Base-by-base conservation (phyloP, 2,329 filamentous ascomycete genomes). In the Neurospora sp. region DNA sequence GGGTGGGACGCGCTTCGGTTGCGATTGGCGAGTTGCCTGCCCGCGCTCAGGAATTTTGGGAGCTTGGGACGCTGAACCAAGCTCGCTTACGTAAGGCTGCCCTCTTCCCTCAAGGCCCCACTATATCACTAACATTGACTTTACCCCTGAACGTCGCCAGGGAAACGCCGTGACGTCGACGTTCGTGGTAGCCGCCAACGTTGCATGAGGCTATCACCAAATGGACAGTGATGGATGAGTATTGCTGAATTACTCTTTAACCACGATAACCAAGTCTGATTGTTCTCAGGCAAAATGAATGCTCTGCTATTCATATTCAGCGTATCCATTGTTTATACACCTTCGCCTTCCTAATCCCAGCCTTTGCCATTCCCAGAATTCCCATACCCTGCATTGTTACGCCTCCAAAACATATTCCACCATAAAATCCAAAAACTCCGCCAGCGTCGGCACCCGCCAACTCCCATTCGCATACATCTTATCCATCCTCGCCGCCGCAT, bases 371-470 rank as follows among this genome's bases (percentile, higher is more conserved):
- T 33, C 10, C 41, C 28, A 67, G 19, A 28, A 12, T 40, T 36
- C 28, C 37, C 52, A 40, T 65, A 43, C 23, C 28, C 15, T 17
- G 52, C 52, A 5, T 62, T 10, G 15, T 62, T 33, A 62, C 15
- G 28, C 52, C 28, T 80, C 78, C 72, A 83, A 81, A 12, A 84
- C 72, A 19, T 77, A 80, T 71, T 84, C 82, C 33, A 83, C 77
- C 28, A 84, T 72, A 67, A 81, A 74, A 74, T 85, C 83, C 46
- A 83, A 81, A 39, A 83, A 52, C 40, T 71, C 71, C 19, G 65
- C 71, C 41, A 71, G 52, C 17, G 36, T 72, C 39, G 66, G 62
- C 46, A 33, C 66, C 8, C 67, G 66, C 17, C 69, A 11, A 62
- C 57, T 66, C 8, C 67, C 66, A n/a, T 11, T 33, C 15, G 28